Evolutionary conservation across 805 yeast species (phyloP).

Genomic region (Metschnikowia cerradonensis): DNA sequence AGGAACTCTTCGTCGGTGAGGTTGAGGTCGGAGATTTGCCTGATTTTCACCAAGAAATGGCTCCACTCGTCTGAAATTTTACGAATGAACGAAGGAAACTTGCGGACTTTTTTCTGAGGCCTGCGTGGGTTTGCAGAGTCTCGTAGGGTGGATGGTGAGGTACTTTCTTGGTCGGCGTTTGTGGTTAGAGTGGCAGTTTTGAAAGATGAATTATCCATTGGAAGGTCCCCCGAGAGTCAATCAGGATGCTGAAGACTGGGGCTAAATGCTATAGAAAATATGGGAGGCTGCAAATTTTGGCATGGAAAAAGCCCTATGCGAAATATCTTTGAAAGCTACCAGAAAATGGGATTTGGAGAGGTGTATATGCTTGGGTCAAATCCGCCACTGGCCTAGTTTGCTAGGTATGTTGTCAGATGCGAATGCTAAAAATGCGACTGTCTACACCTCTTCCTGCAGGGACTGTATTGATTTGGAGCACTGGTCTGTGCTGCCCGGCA

Average conservation of each 20-base stretch:
- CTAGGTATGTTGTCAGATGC: neutral
- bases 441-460: slow-evolving; percentile 2
- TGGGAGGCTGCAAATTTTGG: neutral
- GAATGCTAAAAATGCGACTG: neutral
- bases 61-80: slow-evolving; percentile 39
- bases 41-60: slow-evolving; percentile 30
- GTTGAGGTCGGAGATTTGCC: slow-evolving; percentile 45
- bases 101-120: slow-evolving; percentile 11
- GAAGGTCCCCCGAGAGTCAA: slow-evolving; percentile 3
- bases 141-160: slow-evolving; percentile 8
- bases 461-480: neutral
- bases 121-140: neutral
- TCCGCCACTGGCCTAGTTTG: neutral
- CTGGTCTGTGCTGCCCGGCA: neutral
- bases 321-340: too few relatives aligned
- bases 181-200: slow-evolving; percentile 14
- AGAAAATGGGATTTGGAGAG: neutral
- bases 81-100: slow-evolving; percentile 28
- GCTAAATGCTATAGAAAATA: neutral
- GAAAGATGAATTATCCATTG: slow-evolving; percentile 12
- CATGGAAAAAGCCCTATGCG: neutral
- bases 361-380: neutral
- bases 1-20: slow-evolving; percentile 47
- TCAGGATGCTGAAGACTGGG: neutral
- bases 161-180: slow-evolving; percentile 8